phyloP scores from a whole-genome alignment of 1,284 basidiomycete genomes.

The Ustilago crameri region DNA sequence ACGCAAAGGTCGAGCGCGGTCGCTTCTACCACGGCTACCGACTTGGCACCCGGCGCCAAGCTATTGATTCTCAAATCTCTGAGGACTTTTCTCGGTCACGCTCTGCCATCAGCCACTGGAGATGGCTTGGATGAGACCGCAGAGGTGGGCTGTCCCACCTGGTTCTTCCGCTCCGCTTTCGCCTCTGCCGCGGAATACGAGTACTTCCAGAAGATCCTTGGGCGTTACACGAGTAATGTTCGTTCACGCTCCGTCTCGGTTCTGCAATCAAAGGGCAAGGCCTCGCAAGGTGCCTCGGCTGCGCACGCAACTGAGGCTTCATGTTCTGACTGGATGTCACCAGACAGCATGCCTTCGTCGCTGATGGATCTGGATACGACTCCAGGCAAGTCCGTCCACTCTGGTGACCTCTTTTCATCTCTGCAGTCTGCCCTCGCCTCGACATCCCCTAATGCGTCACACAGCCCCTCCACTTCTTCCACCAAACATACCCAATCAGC shows the following conservation, averaged over 20 bases:
- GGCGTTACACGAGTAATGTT: slow-evolving; percentile 3
- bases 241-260: slow-evolving; percentile 13
- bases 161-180: slow-evolving; percentile 60
- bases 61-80: slow-evolving; percentile 44
- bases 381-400: slow-evolving; percentile 6
- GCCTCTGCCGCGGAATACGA: slow-evolving; percentile 52
- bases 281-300: not conserved
- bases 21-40: slow-evolving; percentile 35
- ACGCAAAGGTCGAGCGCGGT: slow-evolving; percentile 30
- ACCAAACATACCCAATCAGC: slow-evolving; percentile 15
- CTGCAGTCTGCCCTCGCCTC: slow-evolving; percentile 10
- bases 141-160: slow-evolving; percentile 40
- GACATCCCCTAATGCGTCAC: not conserved
- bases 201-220: slow-evolving; percentile 46
- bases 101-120: slow-evolving; percentile 13
- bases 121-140: not conserved
- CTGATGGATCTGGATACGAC: slow-evolving; percentile 32
- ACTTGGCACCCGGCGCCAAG: slow-evolving; percentile 35
- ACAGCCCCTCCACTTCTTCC: not conserved
- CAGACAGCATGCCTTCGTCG: slow-evolving; percentile 5
- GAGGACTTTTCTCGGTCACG: slow-evolving; percentile 23
- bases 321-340: slow-evolving; percentile 13
- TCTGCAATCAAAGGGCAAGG: not conserved
- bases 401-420: slow-evolving; percentile 17
- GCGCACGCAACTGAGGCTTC: not conserved